Evolutionary conservation across 2,329 filamentous ascomycete genomes (phyloP).

Genomic region (Penicillium rolfsii): DNA sequence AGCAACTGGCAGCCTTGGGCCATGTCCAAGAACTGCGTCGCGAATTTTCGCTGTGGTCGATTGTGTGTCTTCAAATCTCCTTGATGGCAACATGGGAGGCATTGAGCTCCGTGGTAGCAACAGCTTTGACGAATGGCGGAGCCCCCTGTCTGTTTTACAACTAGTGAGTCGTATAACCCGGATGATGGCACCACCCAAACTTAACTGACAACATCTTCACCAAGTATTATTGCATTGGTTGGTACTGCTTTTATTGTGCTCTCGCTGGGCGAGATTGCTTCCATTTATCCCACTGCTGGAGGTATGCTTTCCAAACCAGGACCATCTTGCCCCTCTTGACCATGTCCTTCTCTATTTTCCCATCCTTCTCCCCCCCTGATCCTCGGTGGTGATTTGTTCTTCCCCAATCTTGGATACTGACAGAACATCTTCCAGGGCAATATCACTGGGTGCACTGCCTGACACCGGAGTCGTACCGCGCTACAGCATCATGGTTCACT

Average conservation of each 20-base stretch:
- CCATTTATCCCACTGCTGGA: slow-evolving; percentile 36
- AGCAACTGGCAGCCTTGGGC: slow-evolving; percentile 27
- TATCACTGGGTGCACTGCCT: slow-evolving; percentile 54
- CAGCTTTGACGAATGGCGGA: slow-evolving; percentile 51
- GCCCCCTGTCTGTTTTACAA: slow-evolving; percentile 35
- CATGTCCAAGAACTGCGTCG: slow-evolving; percentile 35
- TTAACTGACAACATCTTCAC: neutral
- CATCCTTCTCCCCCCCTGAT: neutral
- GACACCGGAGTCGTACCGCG: slow-evolving; percentile 37
- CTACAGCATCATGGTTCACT: slow-evolving; percentile 47
- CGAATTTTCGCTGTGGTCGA: slow-evolving; percentile 51
- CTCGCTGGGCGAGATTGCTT: slow-evolving; percentile 48
- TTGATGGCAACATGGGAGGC: slow-evolving; percentile 59
- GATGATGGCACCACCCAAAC: neutral
- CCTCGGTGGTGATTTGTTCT: neutral
- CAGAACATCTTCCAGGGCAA: slow-evolving; percentile 38
- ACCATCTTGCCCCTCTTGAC: neutral
- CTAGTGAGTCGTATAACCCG: slow-evolving; percentile 17
- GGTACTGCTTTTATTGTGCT: slow-evolving; percentile 46
- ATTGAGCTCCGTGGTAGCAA: slow-evolving; percentile 49
- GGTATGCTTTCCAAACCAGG: slow-evolving; percentile 13
- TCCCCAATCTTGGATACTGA: neutral
- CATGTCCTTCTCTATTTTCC: neutral
- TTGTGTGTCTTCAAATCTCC: slow-evolving; percentile 50
- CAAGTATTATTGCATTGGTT: slow-evolving; percentile 48